These are phyloP conservation scores for Nectriaceae sp. DNA, from an alignment of 2,329 filamentous ascomycete genomes.

Conservation along the genomic window DNA sequence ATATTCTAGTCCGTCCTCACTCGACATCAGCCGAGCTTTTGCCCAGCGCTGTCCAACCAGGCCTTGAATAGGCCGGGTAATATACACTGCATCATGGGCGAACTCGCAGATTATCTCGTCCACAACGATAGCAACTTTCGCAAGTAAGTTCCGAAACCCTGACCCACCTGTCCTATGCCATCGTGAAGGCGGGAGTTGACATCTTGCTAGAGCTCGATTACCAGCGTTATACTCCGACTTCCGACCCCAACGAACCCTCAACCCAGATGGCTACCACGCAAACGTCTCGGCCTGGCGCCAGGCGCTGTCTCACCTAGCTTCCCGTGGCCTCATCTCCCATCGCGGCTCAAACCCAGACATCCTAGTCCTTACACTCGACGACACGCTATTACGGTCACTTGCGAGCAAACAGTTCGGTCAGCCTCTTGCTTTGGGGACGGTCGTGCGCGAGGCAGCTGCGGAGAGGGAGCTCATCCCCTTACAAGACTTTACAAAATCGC, in stretches of 20 bases:
- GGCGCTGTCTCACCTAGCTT: constrained; percentile 69
- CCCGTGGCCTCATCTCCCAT: constrained; percentile 56
- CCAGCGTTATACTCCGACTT: constrained; percentile 91
- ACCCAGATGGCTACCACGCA: constrained; percentile 82
- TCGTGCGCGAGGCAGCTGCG: constrained; percentile 72
- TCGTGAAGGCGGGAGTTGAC: too few species aligned
- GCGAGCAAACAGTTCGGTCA: constrained; percentile 78
- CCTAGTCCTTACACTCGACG: constrained; percentile 56
- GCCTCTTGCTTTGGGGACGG: constrained; percentile 77
- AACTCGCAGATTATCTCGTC: constrained; percentile 68
- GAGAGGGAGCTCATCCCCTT: constrained; percentile 71
- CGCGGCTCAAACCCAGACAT: constrained; percentile 45
- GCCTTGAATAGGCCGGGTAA: too few species aligned
- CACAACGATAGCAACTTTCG: constrained; percentile 63
- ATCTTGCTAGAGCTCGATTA: constrained; percentile 63
- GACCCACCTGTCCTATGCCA: too few species aligned
- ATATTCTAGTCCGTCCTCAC: too few species aligned
- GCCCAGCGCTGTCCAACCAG: too few species aligned
- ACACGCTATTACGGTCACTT: constrained; percentile 69
- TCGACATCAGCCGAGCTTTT: too few species aligned
- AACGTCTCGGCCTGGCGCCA: constrained; percentile 80
- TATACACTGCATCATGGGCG: constrained; percentile 52
- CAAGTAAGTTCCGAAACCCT: constrained; percentile 42
- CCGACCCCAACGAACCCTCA: constrained; percentile 68
- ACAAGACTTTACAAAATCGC: constrained; percentile 64